Conservation (phyloP, 345 rosid genomes). For the Murraya paniculata region DNA sequence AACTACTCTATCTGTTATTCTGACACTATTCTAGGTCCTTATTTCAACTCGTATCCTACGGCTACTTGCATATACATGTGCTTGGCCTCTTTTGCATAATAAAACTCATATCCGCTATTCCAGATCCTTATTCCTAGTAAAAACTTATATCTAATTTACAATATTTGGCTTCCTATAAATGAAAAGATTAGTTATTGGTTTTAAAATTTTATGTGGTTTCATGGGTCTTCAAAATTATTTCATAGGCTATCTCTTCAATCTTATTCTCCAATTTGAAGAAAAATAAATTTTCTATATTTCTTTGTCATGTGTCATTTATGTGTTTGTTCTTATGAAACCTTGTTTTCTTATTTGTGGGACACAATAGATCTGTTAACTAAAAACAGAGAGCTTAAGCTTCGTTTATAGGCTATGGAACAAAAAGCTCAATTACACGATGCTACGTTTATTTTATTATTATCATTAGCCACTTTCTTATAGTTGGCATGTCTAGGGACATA, state of each 20-base stretch:
- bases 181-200: no score
- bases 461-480: not conserved
- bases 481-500: not conserved
- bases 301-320: not conserved
- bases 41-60: not conserved
- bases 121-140: not conserved
- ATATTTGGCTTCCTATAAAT: no score
- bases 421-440: slow-evolving; percentile 86
- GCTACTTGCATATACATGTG: not conserved
- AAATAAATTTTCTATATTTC: not conserved
- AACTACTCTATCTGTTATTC: slow-evolving; percentile 82
- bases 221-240: not conserved
- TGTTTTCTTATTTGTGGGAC: slow-evolving; percentile 64
- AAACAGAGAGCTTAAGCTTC: slow-evolving; percentile 88
- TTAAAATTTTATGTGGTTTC: no score
- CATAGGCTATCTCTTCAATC: not conserved
- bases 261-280: not conserved
- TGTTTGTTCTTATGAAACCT: not conserved
- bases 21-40: slow-evolving; percentile 75
- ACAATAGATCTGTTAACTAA: slow-evolving; percentile 69
- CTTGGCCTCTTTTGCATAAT: no score
- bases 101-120: no score
- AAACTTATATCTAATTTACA: no score
- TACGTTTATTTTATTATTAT: slow-evolving; percentile 20
- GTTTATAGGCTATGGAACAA: slow-evolving; percentile 85